Conservation (phyloP, 2,329 filamentous ascomycete species). For the Botrytis squamosa region DNA sequence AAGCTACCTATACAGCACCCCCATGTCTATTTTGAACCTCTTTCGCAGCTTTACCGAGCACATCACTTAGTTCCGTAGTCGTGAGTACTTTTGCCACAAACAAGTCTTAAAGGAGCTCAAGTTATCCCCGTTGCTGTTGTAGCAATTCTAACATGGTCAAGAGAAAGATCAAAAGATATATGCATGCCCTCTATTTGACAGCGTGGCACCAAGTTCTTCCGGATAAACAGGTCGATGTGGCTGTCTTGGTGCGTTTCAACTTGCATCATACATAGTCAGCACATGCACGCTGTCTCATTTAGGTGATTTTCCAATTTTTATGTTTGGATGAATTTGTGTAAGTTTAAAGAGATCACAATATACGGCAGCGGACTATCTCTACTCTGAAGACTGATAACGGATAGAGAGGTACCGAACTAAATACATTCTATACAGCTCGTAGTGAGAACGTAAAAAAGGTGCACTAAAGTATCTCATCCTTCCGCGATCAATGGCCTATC, state of each 20-base stretch:
- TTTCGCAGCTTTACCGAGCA: neutral
- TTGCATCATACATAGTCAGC: neutral
- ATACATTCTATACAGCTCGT: neutral
- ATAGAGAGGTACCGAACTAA: neutral
- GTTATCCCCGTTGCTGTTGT: neutral
- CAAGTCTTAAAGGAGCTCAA: neutral
- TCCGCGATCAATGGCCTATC: neutral
- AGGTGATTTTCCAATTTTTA: too few relatives aligned
- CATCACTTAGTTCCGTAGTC: neutral
- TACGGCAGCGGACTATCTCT: too few relatives aligned
- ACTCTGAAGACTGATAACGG: neutral
- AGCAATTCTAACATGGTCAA: neutral
- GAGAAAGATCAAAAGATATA: neutral
- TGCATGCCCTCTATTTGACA: slow-evolving; percentile 4
- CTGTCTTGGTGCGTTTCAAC: neutral
- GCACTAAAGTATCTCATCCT: neutral
- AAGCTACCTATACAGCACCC: neutral
- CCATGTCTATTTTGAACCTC: neutral
- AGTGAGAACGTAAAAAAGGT: neutral
- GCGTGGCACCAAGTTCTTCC: neutral
- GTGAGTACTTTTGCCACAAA: neutral
- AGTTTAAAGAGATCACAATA: too few relatives aligned
- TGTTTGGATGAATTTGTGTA: too few relatives aligned
- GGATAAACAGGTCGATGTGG: neutral
- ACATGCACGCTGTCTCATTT: too few relatives aligned